Evolutionary conservation across 2,329 filamentous ascomycete genomes (phyloP).

Genomic region (Falciphora oryzae): DNA sequence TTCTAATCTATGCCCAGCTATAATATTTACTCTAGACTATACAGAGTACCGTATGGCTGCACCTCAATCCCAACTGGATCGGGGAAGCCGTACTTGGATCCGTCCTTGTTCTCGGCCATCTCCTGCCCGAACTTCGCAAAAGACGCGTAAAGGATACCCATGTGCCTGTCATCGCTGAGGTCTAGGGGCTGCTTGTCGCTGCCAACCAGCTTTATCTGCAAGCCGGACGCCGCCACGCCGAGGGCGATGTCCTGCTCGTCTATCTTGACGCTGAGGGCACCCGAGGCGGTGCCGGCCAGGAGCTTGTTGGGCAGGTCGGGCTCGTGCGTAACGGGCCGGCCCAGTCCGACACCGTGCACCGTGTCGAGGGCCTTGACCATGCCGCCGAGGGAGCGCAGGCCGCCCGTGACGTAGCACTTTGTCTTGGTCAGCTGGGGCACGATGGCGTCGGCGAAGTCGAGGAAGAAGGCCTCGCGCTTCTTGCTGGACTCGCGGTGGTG

Average conservation of each 20-base stretch:
- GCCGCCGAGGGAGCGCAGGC: slow-evolving; percentile 45
- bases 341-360: slow-evolving; percentile 57
- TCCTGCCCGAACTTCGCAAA: not conserved
- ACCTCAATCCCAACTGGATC: not conserved
- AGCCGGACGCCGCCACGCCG: not conserved
- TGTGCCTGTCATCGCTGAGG: slow-evolving; percentile 6
- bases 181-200: slow-evolving; percentile 8
- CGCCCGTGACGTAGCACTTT: slow-evolving; percentile 53
- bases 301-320: slow-evolving; percentile 25
- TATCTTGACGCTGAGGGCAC: not conserved
- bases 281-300: slow-evolving; percentile 18
- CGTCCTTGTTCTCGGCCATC: not conserved
- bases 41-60: not conserved
- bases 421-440: slow-evolving; percentile 39
- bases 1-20: not conserved
- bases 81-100: not conserved
- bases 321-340: slow-evolving; percentile 28
- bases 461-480: slow-evolving; percentile 53
- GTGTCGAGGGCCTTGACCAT: slow-evolving; percentile 53
- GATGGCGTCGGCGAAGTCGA: slow-evolving; percentile 53
- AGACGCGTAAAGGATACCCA: not conserved
- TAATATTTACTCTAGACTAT: not conserved
- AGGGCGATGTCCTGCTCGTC: slow-evolving; percentile 5
- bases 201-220: slow-evolving; percentile 2
- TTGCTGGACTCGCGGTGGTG: slow-evolving; percentile 48